Percentiles rank a stretch among this genome's conserved stretches.
phyloP scores from a whole-genome alignment of 139 green algal species.

The Parachlorella kessleri region DNA sequence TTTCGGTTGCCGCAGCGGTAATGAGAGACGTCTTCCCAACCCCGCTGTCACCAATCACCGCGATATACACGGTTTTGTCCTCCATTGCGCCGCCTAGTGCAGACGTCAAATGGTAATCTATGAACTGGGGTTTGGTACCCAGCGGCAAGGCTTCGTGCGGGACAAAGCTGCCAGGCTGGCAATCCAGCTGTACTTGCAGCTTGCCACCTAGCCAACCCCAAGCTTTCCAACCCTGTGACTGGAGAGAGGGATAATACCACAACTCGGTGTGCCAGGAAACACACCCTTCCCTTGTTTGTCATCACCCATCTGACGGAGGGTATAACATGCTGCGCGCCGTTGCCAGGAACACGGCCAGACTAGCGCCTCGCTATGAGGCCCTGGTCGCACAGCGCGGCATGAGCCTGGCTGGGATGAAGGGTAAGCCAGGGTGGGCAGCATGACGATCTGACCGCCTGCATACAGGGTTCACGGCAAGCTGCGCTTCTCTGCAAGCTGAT shows the following conservation, averaged over 20 bases:
- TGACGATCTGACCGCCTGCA: no score
- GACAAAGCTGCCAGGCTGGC: not conserved
- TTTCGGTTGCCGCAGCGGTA: slow-evolving; percentile 72
- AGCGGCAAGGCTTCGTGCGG: not conserved
- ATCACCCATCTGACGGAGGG: not conserved
- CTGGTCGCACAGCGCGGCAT: slow-evolving; percentile 9
- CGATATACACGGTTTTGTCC: slow-evolving; percentile 34
- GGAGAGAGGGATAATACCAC: not conserved
- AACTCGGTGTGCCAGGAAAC: not conserved
- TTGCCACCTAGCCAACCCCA: not conserved
- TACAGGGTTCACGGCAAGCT: not conserved
- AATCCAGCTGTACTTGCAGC: not conserved
- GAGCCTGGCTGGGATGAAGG: slow-evolving; percentile 19
- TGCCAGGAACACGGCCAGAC: not conserved
- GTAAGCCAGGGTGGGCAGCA: not conserved
- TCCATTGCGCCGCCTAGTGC: not conserved
- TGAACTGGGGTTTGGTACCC: not conserved
- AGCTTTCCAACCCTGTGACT: not conserved
- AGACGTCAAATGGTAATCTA: not conserved
- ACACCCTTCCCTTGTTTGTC: no score
- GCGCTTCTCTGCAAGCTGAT: not conserved
- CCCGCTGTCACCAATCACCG: slow-evolving; percentile 69
- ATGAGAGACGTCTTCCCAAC: slow-evolving; percentile 90
- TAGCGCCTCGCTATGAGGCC: slow-evolving; percentile 13
- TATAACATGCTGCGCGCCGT: slow-evolving; percentile 15